Evolutionary conservation across 163 green algal species (phyloP).

Genomic region (Scenedesmus sp.): DNA sequence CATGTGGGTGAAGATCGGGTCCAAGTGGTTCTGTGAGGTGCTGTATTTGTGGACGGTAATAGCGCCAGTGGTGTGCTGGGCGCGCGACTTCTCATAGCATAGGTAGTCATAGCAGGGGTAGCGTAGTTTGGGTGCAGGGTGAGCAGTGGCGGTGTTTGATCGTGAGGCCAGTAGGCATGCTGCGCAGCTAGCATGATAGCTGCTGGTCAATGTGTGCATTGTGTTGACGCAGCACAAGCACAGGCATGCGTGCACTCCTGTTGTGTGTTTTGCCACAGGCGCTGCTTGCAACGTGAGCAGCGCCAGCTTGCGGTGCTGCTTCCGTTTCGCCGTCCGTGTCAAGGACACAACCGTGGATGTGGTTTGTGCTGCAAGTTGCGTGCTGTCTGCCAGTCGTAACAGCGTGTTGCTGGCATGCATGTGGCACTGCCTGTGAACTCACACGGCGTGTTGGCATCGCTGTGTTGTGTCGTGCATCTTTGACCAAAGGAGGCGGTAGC

Average conservation of each 20-base stretch:
- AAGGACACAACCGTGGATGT: too few species aligned
- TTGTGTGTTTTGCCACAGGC: background rate
- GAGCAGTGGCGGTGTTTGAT: too few species aligned
- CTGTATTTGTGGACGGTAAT: constrained; percentile 96
- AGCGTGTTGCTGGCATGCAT: too few species aligned
- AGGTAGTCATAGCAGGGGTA: background rate
- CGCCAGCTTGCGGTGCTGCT: background rate
- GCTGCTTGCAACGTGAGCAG: background rate
- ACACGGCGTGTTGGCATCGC: too few species aligned
- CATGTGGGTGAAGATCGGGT: constrained; percentile 90
- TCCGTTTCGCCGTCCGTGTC: background rate
- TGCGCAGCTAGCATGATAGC: too few species aligned
- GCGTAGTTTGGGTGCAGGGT: too few species aligned
- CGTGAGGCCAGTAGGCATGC: background rate
- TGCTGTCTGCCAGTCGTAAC: too few species aligned
- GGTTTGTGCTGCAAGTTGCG: too few species aligned
- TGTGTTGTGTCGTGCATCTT: too few species aligned
- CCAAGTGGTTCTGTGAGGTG: constrained; percentile 82
- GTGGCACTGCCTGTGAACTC: too few species aligned
- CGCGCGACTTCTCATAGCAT: constrained; percentile 84
- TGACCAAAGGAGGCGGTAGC: too few species aligned
- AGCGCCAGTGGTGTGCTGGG: constrained; percentile 87
- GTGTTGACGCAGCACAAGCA: background rate
- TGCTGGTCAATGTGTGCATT: background rate
- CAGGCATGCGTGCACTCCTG: background rate